Base-by-base conservation (phyloP, 2,329 filamentous ascomycete genomes). In the Simplicillium aogashimaense region DNA sequence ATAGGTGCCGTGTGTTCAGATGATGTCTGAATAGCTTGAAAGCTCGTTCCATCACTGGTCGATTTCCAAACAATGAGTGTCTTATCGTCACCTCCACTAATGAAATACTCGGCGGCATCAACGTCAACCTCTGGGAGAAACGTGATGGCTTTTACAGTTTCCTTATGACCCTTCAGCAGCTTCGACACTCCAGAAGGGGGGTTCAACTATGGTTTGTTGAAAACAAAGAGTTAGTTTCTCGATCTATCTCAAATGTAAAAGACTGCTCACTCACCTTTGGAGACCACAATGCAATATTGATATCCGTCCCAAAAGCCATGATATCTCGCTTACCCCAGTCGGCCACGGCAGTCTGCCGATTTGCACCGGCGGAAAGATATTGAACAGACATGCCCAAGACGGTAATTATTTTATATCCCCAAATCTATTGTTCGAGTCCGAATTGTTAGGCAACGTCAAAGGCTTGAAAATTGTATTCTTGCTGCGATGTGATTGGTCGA, bases 211-310 rank as follows among this genome's bases (percentile, higher is more conserved):
- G 36, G 33, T 37, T 44, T 16, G 28, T 25, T 31, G 7, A 15
- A 17, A 51, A 43, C 31, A 29, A 25, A 32, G 38, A 45, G 29
- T 38, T 31, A n/a, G n/a, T n/a, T n/a, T n/a, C n/a, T n/a, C n/a
- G n/a, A n/a, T n/a, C n/a, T n/a, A n/a, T 25, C 20, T 40, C 39
- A 40, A n/a, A 35, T 40, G 38, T 12, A 37, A 35, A 43, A 65
- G 30, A 5, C 6, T 32, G 20, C 20, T 25, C 20, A 25, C 79
- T 62, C 70, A 89, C 86, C 57, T 72, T 61, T 41, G 88, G 88
- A 56, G 79, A 70, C 92, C 92, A 98, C 32, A 97, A 57, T 34
- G 88, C 90, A 51, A 98, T 74, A 63, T 92, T 92, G 50, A 81
- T 80, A 61, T 94, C 86, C 8, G 89, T 83, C 28, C 92, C 92